Conservation (phyloP, 768 basidiomycete genomes). For the Asterophora parasitica region DNA sequence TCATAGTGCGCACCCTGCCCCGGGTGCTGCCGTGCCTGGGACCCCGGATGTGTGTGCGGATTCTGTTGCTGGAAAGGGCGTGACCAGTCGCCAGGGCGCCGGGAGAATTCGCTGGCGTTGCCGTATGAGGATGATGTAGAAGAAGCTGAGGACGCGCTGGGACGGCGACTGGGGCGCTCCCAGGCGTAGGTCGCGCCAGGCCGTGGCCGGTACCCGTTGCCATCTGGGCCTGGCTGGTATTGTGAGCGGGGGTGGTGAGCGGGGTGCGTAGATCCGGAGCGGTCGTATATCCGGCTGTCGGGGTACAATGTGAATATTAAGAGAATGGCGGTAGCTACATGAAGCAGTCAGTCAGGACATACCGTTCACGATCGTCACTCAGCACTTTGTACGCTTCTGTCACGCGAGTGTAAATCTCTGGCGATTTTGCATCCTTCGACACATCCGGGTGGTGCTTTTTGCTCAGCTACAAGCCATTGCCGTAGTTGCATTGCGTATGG, state of each 20-base stretch:
- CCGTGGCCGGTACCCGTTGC: constrained; percentile 25
- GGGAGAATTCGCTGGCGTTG: constrained; percentile 13
- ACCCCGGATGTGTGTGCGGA: background rate
- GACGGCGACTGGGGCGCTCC: constrained; percentile 25
- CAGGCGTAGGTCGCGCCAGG: constrained; percentile 31
- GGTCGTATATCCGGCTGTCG: constrained; percentile 40
- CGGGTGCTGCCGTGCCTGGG: constrained; percentile 1
- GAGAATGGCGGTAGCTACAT: background rate
- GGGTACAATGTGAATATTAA: background rate
- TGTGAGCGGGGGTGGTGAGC: constrained; percentile 11
- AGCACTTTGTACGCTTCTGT: constrained; percentile 43
- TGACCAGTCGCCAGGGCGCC: constrained; percentile 10
- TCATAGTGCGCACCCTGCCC: constrained; percentile 9
- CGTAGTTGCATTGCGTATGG: too few relatives aligned
- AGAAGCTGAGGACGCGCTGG: constrained; percentile 1
- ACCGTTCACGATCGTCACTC: constrained; percentile 41
- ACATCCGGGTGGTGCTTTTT: constrained; percentile 47
- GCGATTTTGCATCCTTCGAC: constrained; percentile 36
- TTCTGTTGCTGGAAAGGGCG: background rate
- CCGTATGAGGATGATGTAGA: constrained; percentile 14
- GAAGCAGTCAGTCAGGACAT: constrained; percentile 9
- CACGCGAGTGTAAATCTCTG: constrained; percentile 32
- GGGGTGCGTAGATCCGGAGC: constrained; percentile 19
- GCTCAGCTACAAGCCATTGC: constrained; percentile 29
- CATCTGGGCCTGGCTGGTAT: background rate